Base-by-base conservation (phyloP, 768 basidiomycete genomes). In the Gloeostereum incarnatum region DNA sequence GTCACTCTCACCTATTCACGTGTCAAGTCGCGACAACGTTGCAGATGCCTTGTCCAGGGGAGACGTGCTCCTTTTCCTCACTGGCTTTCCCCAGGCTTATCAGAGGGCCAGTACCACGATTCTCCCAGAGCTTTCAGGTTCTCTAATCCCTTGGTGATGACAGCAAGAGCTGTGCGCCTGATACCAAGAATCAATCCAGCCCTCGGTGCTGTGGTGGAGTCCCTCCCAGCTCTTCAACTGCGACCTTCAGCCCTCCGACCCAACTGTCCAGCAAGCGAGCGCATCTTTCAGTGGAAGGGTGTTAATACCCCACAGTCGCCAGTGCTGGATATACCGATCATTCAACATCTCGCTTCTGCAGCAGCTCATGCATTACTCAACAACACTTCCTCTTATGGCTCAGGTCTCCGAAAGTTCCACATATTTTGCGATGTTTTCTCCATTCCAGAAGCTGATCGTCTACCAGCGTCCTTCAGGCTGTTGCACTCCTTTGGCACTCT, bases 401-500 rank as follows among this genome's bases (percentile, higher is more conserved):
- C 55, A 8, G 53, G 50, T 1, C 31, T 61, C n/a, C 49, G 45
- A 10, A 52, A 60, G 35, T 60, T 57, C 31, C 56, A 57, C 44
- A 6, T 55, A 1, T 55, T 55, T 33, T 56, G 54, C 42, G 57
- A 60, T 34, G 48, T 55, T 1, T 60, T 57, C 45, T 50, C 56
- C 3, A 43, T 61, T 6, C 42, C 59, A 0, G 59, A 61, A 42
- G 3, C 7, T 0, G 32, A 40, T 3, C 39, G 55, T 2, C 45
- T 61, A 0, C 58, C 50, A 5, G 58, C 59, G 0, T 51, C 52
- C 5, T 55, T 55, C 24, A 20, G 26, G 2, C 23, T 61, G 3
- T 46, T 63, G 0, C 53, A 65, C 39, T 62, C 57, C 13, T 63
- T 66, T 35, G 35, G 49, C 50, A 0, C 33, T 63, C 0, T 66